Evolutionary conservation across 129 eudicot genomes (phyloP), one percentile per base, ranked within the genome.

Genomic region (Flaveria brownii): DNA sequence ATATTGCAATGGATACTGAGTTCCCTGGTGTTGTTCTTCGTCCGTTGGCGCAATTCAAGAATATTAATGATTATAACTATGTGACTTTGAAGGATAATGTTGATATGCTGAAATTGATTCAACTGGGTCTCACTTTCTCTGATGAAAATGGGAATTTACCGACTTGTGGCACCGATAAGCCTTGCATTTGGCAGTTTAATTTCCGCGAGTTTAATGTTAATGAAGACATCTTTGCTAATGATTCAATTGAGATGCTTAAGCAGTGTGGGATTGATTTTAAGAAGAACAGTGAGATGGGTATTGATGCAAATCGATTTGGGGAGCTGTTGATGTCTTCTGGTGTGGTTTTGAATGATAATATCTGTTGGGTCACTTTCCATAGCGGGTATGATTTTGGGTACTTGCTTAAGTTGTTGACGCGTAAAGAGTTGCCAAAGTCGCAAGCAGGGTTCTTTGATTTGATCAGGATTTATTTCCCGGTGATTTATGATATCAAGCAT

Each of bases 301-400:
- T 88, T 67, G 93, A 88, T 41, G 84, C 85, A 15, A 84, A 79
- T 77, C 86, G 87, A 66, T 88, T 88, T 71, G 93, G 88, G 12
- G 93, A 88, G 84, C 88, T 88, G 9, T 80, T 88, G 67, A 88
- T 88, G 90, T 88, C 93, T 11, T 88, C 93, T 0, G 93, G 93
- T 59, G 78, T 88, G 64, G 93, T 88, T 33, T 80, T 88, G 93
- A 88, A 88, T 78, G 87, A 84, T 76, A 41, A 39, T 41, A 81
- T 88, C 43, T 82, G 82, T 22, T 88, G 93, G 93, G 90, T 88
- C 20, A 88, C 93, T 6, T 88, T 88, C 33, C 93, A 88, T 60
- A 88, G 93, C 28, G 90, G 87, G 71, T 88, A 88, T 79, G 93
- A 88, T 86, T 88, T 88, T 6, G 93, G 93, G 64, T 88, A 88